Percentiles rank a stretch among this genome's conserved stretches.
Conservation (phyloP, 2,329 filamentous ascomycete species). For the Cytospora schulzeri region DNA sequence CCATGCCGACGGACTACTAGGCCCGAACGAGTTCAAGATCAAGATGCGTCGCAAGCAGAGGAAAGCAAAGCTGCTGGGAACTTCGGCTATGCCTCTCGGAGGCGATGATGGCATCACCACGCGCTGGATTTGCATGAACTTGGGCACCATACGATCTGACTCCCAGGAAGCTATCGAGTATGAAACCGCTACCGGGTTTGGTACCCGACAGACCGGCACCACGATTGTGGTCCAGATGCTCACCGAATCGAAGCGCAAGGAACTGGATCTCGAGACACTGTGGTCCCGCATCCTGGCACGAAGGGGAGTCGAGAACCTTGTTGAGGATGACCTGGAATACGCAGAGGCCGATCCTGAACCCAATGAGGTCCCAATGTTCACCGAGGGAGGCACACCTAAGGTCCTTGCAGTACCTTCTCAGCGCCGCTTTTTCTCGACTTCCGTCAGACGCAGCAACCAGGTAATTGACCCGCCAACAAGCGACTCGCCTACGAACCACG, state of each 20-base stretch:
- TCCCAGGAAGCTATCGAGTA: slow-evolving; percentile 44
- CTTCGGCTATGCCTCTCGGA: slow-evolving; percentile 62
- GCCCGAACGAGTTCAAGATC: slow-evolving; percentile 87
- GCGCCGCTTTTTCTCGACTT: slow-evolving; percentile 31
- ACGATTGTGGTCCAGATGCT: slow-evolving; percentile 61
- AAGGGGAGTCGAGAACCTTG: slow-evolving; percentile 19
- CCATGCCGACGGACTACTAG: slow-evolving; percentile 83
- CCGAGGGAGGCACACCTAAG: slow-evolving; percentile 23
- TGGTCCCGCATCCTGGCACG: slow-evolving; percentile 48
- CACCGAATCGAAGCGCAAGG: slow-evolving; percentile 54
- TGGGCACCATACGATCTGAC: slow-evolving; percentile 69
- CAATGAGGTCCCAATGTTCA: slow-evolving; percentile 21
- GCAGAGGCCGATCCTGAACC: slow-evolving; percentile 29
- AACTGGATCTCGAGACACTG: slow-evolving; percentile 56
- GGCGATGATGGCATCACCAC: slow-evolving; percentile 86
- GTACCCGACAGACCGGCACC: slow-evolving; percentile 51
- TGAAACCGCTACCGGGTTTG: slow-evolving; percentile 75
- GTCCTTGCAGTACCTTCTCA: slow-evolving; percentile 21
- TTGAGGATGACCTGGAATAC: slow-evolving; percentile 27
- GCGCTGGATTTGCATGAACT: slow-evolving; percentile 94
- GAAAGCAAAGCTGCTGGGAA: slow-evolving; percentile 78
- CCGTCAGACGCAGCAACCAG: slow-evolving; percentile 25
- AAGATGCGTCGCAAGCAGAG: slow-evolving; percentile 80
- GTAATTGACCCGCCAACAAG: slow-evolving; percentile 25
- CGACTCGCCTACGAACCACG: slow-evolving; percentile 14